Conservation (phyloP, 202 grass and related monocot species). For the Setaria italica region DNA sequence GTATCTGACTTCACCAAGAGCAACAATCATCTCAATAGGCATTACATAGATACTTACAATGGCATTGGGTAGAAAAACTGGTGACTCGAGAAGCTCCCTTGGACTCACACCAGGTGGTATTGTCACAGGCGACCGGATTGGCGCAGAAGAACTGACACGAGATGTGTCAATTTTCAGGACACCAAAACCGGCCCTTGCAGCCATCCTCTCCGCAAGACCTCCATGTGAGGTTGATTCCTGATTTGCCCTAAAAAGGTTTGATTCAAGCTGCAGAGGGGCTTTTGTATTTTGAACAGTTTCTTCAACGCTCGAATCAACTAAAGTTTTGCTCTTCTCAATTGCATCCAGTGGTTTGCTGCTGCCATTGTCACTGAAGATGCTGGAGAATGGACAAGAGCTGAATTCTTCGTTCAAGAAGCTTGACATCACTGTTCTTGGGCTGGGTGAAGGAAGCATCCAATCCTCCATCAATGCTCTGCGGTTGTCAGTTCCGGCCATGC, state of each 20-base stretch:
- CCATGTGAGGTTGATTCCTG: conserved; percentile 51
- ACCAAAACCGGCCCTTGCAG: conserved; percentile 61
- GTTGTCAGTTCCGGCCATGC: conserved; percentile 48
- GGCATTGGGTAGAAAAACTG: conserved; percentile 82
- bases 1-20: conserved; percentile 14
- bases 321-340: conserved; percentile 38
- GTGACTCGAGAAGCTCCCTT: conserved; percentile 81
- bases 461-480: conserved; percentile 55
- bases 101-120: conserved; percentile 92
- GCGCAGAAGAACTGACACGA: conserved; percentile 50
- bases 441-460: conserved; percentile 75
- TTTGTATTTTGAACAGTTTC: conserved; percentile 44
- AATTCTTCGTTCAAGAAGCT: conserved; percentile 67
- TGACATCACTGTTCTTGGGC: conserved; percentile 68
- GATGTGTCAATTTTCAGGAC: conserved; percentile 70
- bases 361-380: conserved; percentile 43
- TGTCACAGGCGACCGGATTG: conserved; percentile 71
- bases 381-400: conserved; percentile 40
- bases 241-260: conserved; percentile 47
- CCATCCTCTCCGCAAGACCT: conserved; percentile 65
- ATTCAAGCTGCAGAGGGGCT: conserved; percentile 39
- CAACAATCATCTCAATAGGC: not conserved
- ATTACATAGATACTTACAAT: conserved; percentile 56
- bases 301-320: conserved; percentile 22
- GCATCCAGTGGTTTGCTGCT: conserved; percentile 34